Evolutionary conservation across 2,329 filamentous ascomycete genomes (phyloP), one percentile per base, ranked within the genome.

Genomic region (Arachnopeziza araneosa): DNA sequence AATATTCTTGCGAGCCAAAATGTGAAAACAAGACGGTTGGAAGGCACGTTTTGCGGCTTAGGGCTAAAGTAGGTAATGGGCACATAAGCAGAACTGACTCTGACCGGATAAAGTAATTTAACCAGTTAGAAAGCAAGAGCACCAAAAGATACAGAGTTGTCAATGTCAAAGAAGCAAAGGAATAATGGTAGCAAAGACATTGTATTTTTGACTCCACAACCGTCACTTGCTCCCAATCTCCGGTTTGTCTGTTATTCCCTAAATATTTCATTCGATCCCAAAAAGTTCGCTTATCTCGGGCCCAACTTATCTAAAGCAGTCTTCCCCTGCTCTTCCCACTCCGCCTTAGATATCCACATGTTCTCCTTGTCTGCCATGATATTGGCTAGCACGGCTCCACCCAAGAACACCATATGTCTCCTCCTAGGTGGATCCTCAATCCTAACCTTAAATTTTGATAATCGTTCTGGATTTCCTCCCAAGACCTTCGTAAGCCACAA

Each of bases 391-490:
- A 99, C 95, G 24, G 95, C 95, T 69, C 95, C 95, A 60, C 95
- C 95, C 59, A 99, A 78, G 83, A 99, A 98, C n/a, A 99, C 95
- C 93, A 99, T 98, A 80, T 99, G 95, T 76, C 93, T 84, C 79
- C 95, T 85, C 77, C 95, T 85, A 36, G 95, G 95, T 56, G 95
- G 95, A 75, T 99, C 95, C 76, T 99, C 95, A 80, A 99, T 98
- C 75, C 95, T 86, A 67, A 99, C 93, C 85, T 98, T 99, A 84
- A 99, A 99, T 86, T 98, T 99, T 86, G 85, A 91, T 72, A 99
- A 77, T 67, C 95, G 85, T 78, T 98, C 93, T 0, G 95, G 93
- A 76, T 99, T 92, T 61, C 93, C 93, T 61, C 88, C 84, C 68
- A 99, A 80, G 51, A 97, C 92, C 66, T 89, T 88, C 58, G 93